Percentiles rank a stretch among this genome's conserved stretches.
Evolutionary conservation across 139 green algal species (phyloP).

Genomic region (Eudorina sp.): DNA sequence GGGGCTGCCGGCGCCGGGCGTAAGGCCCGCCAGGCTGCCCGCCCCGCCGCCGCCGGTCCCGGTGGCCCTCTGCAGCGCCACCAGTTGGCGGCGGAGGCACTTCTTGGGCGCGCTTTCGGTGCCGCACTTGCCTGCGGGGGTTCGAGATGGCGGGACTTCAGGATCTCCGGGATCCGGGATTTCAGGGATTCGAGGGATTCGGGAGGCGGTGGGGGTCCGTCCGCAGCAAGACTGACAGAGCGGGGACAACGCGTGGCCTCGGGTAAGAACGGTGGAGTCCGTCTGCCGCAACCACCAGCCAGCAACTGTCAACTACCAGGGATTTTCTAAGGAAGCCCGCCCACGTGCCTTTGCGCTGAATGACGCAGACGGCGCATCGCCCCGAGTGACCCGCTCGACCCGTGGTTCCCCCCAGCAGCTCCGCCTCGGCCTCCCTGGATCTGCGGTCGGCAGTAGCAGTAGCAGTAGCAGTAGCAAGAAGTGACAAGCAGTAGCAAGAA

Average conservation of each 20-base stretch:
- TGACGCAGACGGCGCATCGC: constrained; percentile 75
- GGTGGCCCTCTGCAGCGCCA: constrained; percentile 32
- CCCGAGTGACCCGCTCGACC: constrained; percentile 34
- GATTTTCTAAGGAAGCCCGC: no score
- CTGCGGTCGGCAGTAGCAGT: not conserved
- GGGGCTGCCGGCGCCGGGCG: not conserved
- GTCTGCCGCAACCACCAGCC: no score
- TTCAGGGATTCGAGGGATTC: no score
- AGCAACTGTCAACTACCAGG: no score
- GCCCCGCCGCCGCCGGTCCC: not conserved
- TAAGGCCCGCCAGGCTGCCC: no score
- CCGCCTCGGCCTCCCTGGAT: constrained; percentile 4
- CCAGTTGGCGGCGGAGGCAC: constrained; percentile 66
- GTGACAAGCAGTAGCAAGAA: no score
- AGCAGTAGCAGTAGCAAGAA: not conserved
- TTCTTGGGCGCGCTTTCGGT: constrained; percentile 70
- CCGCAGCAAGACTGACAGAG: no score
- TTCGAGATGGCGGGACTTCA: no score
- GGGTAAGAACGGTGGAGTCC: no score
- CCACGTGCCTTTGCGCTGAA: constrained; percentile 72
- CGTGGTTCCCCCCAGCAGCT: constrained; percentile 46
- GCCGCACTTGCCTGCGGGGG: constrained; percentile 72
- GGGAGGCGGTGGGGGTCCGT: no score
- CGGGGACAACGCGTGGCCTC: no score
- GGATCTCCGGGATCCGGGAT: no score